Base-by-base conservation (phyloP, 2,329 filamentous ascomycete species). In the Pseudogymnoascus pannorum region DNA sequence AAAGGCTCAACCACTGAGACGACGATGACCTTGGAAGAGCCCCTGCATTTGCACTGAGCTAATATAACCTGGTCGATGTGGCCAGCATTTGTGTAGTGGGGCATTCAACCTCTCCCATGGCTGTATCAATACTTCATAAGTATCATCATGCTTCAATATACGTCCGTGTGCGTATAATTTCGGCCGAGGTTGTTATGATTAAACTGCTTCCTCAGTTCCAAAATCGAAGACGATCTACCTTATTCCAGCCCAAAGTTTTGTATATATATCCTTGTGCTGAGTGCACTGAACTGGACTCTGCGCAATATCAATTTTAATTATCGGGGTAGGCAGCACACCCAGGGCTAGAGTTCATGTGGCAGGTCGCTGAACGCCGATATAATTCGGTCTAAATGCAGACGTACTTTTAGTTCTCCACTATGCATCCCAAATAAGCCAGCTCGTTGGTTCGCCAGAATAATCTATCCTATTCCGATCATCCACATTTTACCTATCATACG, bases 401-500 rank as follows among this genome's bases (percentile, higher is more conserved):
- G 16, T 54, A 18, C n/a, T 54, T 31, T 54, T 54, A 31, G 26
- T n/a, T 54, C 48, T 16, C 29, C 48, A 9, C n/a, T 12, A 18
- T 54, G 48, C 26, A 26, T 26, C 42, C 48, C n/a, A 54, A 54
- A 18, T 26, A 54, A 54, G 48, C 48, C 48, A 54, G 48, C 48
- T 54, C 48, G 48, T 54, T 31, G 26, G 24, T 54, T 26, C n/a
- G 9, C 48, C 9, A 54, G 26, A 31, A 31, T 31, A 12, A 31
- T 31, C 9, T 31, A 31, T 54, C 24, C 1, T 12, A 20, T 31
- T 31, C 24, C n/a, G 31, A 54, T 31, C 29, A 31, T 11, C n/a
- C 24, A 31, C n/a, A n/a, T 4, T 4, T 54, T 29, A 5, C 48
- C 26, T 54, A 18, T 31, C 31, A 54, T 54, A 54, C 48, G 5